Evolutionary conservation across 352 stramenopile genomes (phyloP).

Genomic region (Phytophthora nicotianae): DNA sequence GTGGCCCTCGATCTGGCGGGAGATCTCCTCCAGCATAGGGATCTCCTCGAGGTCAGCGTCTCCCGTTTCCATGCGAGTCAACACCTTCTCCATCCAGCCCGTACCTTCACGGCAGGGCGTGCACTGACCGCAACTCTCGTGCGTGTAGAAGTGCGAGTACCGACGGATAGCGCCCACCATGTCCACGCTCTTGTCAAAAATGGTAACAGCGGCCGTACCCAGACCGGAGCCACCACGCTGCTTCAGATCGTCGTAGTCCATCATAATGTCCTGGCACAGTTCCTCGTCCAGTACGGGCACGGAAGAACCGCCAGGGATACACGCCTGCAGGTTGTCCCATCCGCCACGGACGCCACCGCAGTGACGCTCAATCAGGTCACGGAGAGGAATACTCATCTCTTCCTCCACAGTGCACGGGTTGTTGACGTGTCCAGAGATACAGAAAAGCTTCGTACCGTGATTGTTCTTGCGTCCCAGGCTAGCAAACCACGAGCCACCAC

Average conservation of each 20-base stretch:
- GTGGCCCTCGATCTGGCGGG: constrained; percentile 99
- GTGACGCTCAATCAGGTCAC: constrained; percentile 99
- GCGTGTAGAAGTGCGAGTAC: constrained; percentile 99
- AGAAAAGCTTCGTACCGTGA: constrained; percentile 99
- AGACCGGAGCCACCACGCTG: constrained; percentile 94
- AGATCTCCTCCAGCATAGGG: constrained; percentile 99
- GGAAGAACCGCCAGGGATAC: constrained; percentile 97
- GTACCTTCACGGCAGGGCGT: constrained; percentile 99
- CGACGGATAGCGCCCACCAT: constrained; percentile 99
- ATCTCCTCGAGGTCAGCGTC: constrained; percentile 98
- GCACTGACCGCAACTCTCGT: constrained; percentile 99
- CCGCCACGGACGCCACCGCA: constrained; percentile 98
- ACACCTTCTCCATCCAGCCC: constrained; percentile 97
- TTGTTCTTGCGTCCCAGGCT: constrained; percentile 99
- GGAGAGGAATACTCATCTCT: constrained; percentile 98
- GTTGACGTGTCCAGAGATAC: constrained; percentile 99
- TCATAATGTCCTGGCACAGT: constrained; percentile 96
- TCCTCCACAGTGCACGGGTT: constrained; percentile 99
- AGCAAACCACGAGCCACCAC: constrained; percentile 96
- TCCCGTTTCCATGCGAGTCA: constrained; percentile 98
- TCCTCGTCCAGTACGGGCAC: constrained; percentile 96
- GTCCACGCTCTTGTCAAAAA: constrained; percentile 99
- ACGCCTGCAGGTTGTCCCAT: constrained; percentile 99
- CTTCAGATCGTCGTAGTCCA: constrained; percentile 99
- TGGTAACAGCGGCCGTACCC: constrained; percentile 98